A percentile compares a stretch with the other conserved stretches of the same genome.
These are phyloP conservation scores for Backusella sp. DNA, from an alignment of 192 early-diverging fungal species.

Conservation along the genomic window DNA sequence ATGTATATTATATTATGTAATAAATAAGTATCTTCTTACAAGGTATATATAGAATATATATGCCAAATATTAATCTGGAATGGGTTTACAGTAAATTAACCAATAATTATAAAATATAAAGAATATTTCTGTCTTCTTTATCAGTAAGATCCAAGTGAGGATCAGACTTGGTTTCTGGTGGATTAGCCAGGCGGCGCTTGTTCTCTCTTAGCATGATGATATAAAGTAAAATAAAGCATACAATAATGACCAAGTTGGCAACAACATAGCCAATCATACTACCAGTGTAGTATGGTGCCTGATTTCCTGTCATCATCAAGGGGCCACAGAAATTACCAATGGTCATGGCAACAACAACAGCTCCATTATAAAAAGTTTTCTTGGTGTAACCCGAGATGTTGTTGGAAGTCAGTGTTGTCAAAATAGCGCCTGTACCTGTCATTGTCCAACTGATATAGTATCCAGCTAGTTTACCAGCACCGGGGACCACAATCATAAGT, in stretches of 20 bases:
- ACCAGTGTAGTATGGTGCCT: slow-evolving; percentile 18
- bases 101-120: slow-evolving; percentile 6
- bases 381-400: slow-evolving; percentile 19
- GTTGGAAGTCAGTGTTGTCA: background rate
- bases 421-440: background rate
- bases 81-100: background rate
- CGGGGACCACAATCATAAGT: slow-evolving; percentile 4
- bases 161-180: background rate
- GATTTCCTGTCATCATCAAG: slow-evolving; percentile 18
- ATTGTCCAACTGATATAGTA: slow-evolving; percentile 9
- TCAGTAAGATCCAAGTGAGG: slow-evolving; percentile 13
- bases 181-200: background rate
- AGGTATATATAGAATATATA: background rate
- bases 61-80: background rate
- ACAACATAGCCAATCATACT: slow-evolving; percentile 12
- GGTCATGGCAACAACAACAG: slow-evolving; percentile 8
- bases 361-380: slow-evolving; percentile 5
- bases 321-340: slow-evolving; percentile 22
- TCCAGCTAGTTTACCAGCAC: background rate
- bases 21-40: background rate
- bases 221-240: background rate
- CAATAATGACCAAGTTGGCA: background rate
- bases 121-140: slow-evolving; percentile 2
- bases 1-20: background rate
- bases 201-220: background rate